Conservation (phyloP, 2,329 filamentous ascomycete genomes). For the Verticillium nubilum region DNA sequence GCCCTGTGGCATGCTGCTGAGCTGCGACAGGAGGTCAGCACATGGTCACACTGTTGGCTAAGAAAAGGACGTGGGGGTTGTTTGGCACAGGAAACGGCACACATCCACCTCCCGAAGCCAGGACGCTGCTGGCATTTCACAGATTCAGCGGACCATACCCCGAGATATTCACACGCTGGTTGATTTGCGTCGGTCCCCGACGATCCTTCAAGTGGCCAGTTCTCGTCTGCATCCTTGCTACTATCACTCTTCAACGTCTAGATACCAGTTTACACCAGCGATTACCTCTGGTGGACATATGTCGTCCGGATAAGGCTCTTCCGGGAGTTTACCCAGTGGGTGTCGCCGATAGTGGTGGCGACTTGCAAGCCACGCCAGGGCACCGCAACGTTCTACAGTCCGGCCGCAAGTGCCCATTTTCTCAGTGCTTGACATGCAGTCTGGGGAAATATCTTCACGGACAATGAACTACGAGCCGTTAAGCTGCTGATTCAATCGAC, state of each 20-base stretch:
- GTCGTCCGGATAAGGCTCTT: not conserved
- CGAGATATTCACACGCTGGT: not conserved
- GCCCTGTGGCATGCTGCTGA: not conserved
- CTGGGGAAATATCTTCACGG: not conserved
- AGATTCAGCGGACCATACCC: not conserved
- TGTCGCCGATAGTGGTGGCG: not conserved
- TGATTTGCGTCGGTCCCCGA: not conserved
- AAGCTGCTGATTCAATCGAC: not conserved
- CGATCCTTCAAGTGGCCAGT: not conserved
- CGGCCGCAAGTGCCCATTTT: not conserved
- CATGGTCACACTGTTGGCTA: not conserved
- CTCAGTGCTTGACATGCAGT: not conserved
- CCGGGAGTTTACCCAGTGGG: not conserved
- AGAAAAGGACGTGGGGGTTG: not conserved
- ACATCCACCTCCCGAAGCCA: too few species aligned
- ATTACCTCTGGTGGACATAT: not conserved
- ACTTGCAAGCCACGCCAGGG: not conserved
- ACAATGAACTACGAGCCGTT: not conserved
- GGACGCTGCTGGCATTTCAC: too few species aligned
- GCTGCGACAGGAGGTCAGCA: not conserved
- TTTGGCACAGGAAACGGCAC: too few species aligned
- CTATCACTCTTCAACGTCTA: too few species aligned
- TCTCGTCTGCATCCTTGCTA: too few species aligned
- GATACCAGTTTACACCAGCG: too few species aligned
- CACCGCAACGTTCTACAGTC: not conserved